Conservation (phyloP, 2,329 filamentous ascomycete species). For the Trichoderma simmonsii region DNA sequence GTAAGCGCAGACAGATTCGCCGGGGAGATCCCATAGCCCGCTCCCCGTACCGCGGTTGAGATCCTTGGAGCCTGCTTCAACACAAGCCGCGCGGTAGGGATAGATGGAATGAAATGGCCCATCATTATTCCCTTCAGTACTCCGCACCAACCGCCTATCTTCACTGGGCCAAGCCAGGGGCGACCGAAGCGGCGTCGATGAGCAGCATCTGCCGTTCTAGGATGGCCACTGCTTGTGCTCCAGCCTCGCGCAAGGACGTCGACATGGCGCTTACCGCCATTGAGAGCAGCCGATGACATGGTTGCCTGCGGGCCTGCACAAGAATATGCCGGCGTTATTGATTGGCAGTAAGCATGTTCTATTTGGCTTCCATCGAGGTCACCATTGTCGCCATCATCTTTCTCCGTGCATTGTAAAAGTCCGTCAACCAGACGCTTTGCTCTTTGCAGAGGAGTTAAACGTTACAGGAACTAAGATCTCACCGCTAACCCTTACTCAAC, state of each 20-base stretch:
- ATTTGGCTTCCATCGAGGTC: neutral
- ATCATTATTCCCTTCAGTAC: neutral
- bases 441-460: neutral
- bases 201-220: constrained; percentile 28
- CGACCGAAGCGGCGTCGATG: constrained; percentile 24
- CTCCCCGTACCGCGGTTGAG: neutral
- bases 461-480: neutral
- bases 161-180: neutral
- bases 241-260: neutral
- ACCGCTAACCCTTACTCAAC: neutral
- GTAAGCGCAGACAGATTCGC: neutral
- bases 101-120: neutral
- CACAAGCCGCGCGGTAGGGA: neutral
- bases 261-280: neutral
- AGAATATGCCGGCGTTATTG: neutral
- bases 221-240: constrained; percentile 26
- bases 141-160: neutral
- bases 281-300: neutral
- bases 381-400: neutral
- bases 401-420: neutral
- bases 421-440: neutral
- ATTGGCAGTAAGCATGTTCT: neutral
- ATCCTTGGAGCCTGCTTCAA: neutral
- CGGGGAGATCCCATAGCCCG: neutral
- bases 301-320: neutral